Evolutionary conservation across 163 green algal genomes (phyloP).

Genomic region (Scenedesmus sp.): DNA sequence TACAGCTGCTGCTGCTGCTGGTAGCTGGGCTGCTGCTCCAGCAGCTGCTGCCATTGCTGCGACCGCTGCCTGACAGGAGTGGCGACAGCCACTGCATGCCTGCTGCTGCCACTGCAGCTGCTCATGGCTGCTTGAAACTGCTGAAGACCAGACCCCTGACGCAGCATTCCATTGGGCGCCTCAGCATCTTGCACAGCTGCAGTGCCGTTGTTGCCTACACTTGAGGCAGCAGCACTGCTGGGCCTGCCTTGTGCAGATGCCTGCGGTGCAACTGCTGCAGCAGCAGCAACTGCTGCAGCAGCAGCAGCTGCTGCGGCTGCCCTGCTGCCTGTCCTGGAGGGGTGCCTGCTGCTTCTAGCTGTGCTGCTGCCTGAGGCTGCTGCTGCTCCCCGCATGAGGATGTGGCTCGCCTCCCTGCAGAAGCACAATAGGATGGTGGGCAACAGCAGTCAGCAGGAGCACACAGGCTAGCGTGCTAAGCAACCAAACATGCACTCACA

Average conservation of each 20-base stretch:
- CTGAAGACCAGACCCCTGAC: background rate
- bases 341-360: constrained; percentile 11
- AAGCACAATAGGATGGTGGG: background rate
- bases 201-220: background rate
- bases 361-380: constrained; percentile 1
- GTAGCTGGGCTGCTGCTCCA: background rate
- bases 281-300: background rate
- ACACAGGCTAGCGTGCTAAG: background rate
- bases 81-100: background rate
- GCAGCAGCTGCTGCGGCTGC: background rate
- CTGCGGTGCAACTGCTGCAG: background rate
- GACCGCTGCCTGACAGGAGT: background rate
- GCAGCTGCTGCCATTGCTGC: background rate
- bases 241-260: background rate
- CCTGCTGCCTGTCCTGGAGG: constrained; percentile 10
- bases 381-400: constrained; percentile 17
- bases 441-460: background rate
- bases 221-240: background rate
- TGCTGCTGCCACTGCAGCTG: constrained; percentile 18
- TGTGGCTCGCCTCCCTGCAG: constrained; percentile 11
- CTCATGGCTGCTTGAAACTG: background rate
- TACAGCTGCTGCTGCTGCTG: constrained; percentile 25
- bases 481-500: background rate
- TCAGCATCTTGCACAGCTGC: background rate
- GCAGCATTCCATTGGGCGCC: background rate